phyloP scores from a whole-genome alignment of 495 filamentous ascomycete genomes.

The Durotheca rogersii region DNA sequence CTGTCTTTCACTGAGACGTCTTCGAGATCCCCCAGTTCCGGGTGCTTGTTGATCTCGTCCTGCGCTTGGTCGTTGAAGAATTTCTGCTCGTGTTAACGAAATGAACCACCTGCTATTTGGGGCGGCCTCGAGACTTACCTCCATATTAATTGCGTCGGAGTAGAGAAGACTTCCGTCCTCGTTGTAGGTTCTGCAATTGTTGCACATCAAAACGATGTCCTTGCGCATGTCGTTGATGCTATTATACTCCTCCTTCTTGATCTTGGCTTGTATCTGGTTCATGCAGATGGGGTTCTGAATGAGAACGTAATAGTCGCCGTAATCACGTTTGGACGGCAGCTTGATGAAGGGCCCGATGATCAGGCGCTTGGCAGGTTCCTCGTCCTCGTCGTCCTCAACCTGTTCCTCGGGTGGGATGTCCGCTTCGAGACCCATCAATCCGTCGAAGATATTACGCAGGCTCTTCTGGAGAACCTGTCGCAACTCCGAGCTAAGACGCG shows the following conservation, averaged over 20 bases:
- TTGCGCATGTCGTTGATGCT: conserved; percentile 74
- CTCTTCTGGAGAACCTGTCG: conserved; percentile 70
- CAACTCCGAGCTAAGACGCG: conserved; percentile 45
- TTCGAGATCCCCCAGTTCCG: conserved; percentile 74
- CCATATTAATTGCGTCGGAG: conserved; percentile 88
- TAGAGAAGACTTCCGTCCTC: conserved; percentile 90
- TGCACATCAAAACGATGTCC: conserved; percentile 80
- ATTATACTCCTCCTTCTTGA: conserved; percentile 90
- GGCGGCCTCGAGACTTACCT: conserved; percentile 61
- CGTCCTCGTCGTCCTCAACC: conserved; percentile 55
- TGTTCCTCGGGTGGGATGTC: conserved; percentile 55
- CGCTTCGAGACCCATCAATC: conserved; percentile 75
- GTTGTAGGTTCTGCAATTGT: conserved; percentile 92
- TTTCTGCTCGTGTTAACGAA: conserved; percentile 47
- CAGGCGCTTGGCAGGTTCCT: conserved; percentile 57
- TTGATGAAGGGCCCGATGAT: conserved; percentile 95
- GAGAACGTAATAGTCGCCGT: conserved; percentile 90
- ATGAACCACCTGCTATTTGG: neutral
- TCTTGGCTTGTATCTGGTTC: conserved; percentile 87
- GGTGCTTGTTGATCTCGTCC: conserved; percentile 67
- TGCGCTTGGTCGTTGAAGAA: conserved; percentile 67
- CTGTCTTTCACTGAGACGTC: conserved; percentile 57
- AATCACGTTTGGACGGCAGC: conserved; percentile 80
- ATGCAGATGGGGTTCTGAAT: conserved; percentile 91
- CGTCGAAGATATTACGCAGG: conserved; percentile 70